These are phyloP conservation scores for Aschersonia sp. DNA, from an alignment of 2,329 filamentous ascomycete genomes.

Conservation along the genomic window DNA sequence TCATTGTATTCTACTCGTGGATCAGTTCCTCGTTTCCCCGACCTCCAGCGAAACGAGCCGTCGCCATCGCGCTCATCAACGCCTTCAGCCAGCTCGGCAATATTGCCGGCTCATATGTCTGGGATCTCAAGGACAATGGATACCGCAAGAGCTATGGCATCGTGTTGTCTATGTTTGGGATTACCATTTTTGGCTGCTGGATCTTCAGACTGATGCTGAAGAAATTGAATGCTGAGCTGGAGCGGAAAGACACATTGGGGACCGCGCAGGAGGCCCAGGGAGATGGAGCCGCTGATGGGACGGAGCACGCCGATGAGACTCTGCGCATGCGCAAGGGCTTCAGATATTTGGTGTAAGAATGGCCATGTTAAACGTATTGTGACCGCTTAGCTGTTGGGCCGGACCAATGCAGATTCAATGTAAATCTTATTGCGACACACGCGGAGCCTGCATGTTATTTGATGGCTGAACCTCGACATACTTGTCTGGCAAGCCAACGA, in stretches of 20 bases:
- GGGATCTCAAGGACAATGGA: conserved; percentile 43
- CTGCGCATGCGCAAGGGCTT: conserved; percentile 4
- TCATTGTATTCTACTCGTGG: conserved; percentile 45
- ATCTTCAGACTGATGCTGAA: conserved; percentile 30
- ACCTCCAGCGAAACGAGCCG: conserved; percentile 44
- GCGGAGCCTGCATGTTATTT: no score
- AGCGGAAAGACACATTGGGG: conserved; percentile 18
- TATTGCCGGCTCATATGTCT: conserved; percentile 48
- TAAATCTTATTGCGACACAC: no score
- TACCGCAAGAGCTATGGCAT: conserved; percentile 52
- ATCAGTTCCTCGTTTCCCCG: conserved; percentile 42
- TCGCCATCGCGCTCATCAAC: conserved; percentile 47
- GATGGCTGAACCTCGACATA: no score
- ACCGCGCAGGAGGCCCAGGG: background rate
- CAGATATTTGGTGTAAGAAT: conserved; percentile 2
- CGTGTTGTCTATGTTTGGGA: conserved; percentile 48
- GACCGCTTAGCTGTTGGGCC: no score
- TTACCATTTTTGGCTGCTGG: conserved; percentile 38
- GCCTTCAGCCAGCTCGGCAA: conserved; percentile 43
- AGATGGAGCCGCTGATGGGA: background rate
- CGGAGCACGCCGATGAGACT: background rate
- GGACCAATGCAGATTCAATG: no score
- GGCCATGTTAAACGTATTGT: no score
- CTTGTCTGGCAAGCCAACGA: no score
- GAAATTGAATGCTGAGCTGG: conserved; percentile 31